Percentiles rank a stretch among this genome's conserved stretches.
phyloP scores from a whole-genome alignment of 345 rosid genomes.

The Eucalyptus tenuipes region DNA sequence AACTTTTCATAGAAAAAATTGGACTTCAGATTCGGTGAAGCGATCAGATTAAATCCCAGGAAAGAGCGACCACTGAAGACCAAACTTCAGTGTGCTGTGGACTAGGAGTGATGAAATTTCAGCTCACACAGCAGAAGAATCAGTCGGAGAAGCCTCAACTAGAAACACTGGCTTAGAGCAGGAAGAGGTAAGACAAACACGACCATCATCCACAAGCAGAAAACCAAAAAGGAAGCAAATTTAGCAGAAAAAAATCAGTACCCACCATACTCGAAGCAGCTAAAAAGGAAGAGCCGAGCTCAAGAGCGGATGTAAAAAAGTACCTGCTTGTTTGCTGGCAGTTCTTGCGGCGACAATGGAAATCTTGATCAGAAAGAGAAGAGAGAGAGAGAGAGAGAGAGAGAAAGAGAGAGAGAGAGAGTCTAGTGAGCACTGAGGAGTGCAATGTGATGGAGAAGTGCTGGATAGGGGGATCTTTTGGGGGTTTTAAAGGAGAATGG shows the following conservation, averaged over 20 bases:
- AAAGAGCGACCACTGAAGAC: not conserved
- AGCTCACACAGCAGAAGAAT: not conserved
- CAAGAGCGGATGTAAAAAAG: not conserved
- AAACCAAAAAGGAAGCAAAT: not conserved
- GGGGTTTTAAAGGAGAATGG: conserved; percentile 14
- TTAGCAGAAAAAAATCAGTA: not conserved
- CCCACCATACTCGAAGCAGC: not conserved
- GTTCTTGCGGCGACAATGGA: not conserved
- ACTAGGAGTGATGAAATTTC: not conserved
- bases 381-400: not conserved
- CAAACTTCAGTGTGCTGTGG: not conserved
- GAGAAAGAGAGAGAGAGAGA: not conserved
- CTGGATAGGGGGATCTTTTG: not conserved
- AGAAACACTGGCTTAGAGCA: not conserved
- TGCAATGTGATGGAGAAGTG: not conserved
- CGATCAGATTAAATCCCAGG: not conserved
- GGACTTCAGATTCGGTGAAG: not conserved
- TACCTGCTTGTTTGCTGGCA: not conserved
- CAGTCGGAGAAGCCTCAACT: not conserved
- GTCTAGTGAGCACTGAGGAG: not conserved
- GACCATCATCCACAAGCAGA: not conserved
- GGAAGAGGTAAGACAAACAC: not conserved
- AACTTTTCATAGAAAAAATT: not conserved
- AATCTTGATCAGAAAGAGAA: not conserved
- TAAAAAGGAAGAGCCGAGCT: not conserved